A percentile compares a stretch with the other conserved stretches of the same genome.
Conservation (phyloP, 2,329 filamentous ascomycete species). For the Fusarium abutilonis region DNA sequence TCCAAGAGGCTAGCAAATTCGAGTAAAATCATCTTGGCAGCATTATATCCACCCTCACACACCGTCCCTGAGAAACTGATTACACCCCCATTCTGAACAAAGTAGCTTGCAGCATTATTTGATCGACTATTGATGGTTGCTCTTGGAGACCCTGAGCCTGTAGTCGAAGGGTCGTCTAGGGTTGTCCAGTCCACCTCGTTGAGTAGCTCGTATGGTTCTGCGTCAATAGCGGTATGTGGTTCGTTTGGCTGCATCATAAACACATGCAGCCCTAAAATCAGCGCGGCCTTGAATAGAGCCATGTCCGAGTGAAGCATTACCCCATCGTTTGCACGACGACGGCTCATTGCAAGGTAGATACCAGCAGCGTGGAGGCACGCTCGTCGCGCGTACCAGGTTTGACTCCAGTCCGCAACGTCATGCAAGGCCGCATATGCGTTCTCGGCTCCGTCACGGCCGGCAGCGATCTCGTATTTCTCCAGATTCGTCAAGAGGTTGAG, state of each 20-base stretch:
- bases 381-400: not conserved
- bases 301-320: constrained; percentile 9
- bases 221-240: not conserved
- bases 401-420: constrained; percentile 7
- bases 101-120: not conserved
- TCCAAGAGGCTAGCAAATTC: constrained; percentile 14
- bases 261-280: not conserved
- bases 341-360: not conserved
- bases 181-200: constrained; percentile 12
- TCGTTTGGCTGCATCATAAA: not conserved
- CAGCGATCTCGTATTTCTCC: constrained; percentile 6
- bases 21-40: constrained; percentile 9
- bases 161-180: not conserved
- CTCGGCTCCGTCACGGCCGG: not conserved
- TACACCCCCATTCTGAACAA: not conserved
- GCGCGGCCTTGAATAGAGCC: constrained; percentile 8
- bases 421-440: constrained; percentile 3
- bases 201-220: constrained; percentile 11
- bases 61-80: constrained; percentile 6
- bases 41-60: constrained; percentile 4
- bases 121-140: not conserved
- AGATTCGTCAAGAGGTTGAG: not conserved
- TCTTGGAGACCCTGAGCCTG: not conserved
- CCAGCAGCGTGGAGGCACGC: constrained; percentile 16
- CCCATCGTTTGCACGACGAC: constrained; percentile 2